phyloP scores from a whole-genome alignment of 2,329 filamentous ascomycete genomes.

The Aspergillus melleus region DNA sequence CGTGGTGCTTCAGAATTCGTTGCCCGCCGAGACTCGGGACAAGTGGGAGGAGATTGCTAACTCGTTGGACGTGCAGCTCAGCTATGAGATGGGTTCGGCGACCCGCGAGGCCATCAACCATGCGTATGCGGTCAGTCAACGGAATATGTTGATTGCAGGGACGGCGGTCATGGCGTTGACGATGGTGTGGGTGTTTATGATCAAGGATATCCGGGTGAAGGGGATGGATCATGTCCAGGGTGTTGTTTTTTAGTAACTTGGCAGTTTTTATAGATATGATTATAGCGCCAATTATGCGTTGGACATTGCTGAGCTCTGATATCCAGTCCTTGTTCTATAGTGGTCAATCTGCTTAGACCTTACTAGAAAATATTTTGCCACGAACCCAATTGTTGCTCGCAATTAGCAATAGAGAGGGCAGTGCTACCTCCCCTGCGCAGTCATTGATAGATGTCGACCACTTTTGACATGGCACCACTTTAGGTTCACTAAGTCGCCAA shows the following conservation, averaged over 20 bases:
- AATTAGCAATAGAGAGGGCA: too few species aligned
- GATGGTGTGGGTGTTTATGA: slow-evolving; percentile 12
- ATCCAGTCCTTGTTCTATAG: too few species aligned
- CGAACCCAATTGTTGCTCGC: too few species aligned
- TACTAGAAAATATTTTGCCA: too few species aligned
- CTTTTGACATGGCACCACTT: too few species aligned
- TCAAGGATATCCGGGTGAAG: slow-evolving; percentile 10
- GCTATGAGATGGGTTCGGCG: slow-evolving; percentile 39
- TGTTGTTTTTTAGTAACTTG: background rate
- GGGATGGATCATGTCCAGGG: background rate
- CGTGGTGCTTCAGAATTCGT: slow-evolving; percentile 40
- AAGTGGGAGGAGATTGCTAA: slow-evolving; percentile 14
- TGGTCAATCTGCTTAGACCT: too few species aligned
- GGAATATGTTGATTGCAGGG: slow-evolving; percentile 37
- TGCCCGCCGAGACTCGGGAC: slow-evolving; percentile 20
- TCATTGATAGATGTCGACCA: too few species aligned
- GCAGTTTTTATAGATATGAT: too few species aligned
- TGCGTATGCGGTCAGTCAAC: slow-evolving; percentile 49
- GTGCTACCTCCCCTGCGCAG: too few species aligned
- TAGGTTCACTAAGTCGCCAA: too few species aligned
- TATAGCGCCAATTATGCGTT: too few species aligned
- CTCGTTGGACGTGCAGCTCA: slow-evolving; percentile 14
- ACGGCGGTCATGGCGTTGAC: slow-evolving; percentile 13
- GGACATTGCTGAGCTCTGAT: too few species aligned
- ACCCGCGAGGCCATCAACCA: slow-evolving; percentile 44